A percentile compares a stretch with the other conserved stretches of the same genome.
phyloP scores from a whole-genome alignment of 768 basidiomycete species.

The Hortiboletus campestris region DNA sequence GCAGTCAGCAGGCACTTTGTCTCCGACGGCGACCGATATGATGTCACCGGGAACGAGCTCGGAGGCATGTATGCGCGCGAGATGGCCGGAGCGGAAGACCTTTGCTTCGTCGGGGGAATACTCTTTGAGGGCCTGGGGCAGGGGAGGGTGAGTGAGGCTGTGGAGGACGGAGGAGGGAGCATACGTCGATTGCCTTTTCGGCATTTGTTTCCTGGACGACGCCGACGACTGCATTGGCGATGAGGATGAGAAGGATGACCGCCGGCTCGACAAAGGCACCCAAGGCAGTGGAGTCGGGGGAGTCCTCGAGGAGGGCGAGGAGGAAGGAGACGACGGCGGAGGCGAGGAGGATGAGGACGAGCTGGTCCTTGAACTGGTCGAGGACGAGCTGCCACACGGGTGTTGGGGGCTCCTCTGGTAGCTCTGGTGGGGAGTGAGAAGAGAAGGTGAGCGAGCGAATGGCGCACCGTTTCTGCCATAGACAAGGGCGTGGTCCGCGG shows the following conservation, averaged over 20 bases:
- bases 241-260: slow-evolving; percentile 92
- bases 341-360: slow-evolving; percentile 93
- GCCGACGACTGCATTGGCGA: slow-evolving; percentile 97
- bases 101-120: slow-evolving; percentile 98
- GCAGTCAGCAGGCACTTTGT: slow-evolving; percentile 95
- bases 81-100: slow-evolving; percentile 70
- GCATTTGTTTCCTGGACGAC: slow-evolving; percentile 97
- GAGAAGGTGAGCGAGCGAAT: not conserved
- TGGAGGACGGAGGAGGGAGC: slow-evolving; percentile 30
- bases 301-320: slow-evolving; percentile 83
- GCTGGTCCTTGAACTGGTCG: slow-evolving; percentile 99
- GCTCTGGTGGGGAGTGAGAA: slow-evolving; percentile 48
- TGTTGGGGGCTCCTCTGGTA: slow-evolving; percentile 90
- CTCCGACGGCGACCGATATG: slow-evolving; percentile 85
- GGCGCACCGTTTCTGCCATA: slow-evolving; percentile 86
- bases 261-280: slow-evolving; percentile 94
- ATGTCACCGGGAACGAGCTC: slow-evolving; percentile 96
- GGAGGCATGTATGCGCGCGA: slow-evolving; percentile 75
- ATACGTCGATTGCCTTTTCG: slow-evolving; percentile 94
- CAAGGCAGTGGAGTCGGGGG: slow-evolving; percentile 59
- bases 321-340: slow-evolving; percentile 94
- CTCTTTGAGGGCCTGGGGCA: slow-evolving; percentile 81
- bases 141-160: not conserved
- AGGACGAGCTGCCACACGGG: slow-evolving; percentile 92
- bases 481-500: slow-evolving; percentile 66